These are phyloP conservation scores for Pichia ethanolica DNA, from an alignment of 805 yeast species.

Conservation along the genomic window DNA sequence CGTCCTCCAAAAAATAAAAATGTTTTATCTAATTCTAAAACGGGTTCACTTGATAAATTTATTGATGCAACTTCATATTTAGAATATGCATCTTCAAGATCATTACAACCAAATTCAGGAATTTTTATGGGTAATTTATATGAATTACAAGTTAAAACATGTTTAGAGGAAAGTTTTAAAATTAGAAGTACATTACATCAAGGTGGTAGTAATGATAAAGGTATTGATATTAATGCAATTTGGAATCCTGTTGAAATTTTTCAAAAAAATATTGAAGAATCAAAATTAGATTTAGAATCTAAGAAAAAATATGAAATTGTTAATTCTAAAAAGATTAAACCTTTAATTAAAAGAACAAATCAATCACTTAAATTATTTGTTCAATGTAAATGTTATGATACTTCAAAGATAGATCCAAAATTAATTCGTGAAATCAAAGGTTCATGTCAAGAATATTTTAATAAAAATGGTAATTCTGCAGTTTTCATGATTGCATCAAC, in stretches of 20 bases:
- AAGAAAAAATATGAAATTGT: constrained; percentile 14
- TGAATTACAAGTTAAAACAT: constrained; percentile 38
- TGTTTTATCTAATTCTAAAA: not conserved
- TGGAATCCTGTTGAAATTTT: constrained; percentile 34
- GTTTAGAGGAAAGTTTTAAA: constrained; percentile 32
- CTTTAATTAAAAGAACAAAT: constrained; percentile 16
- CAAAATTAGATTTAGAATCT: not conserved
- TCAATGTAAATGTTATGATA: constrained; percentile 47
- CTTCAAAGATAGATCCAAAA: constrained; percentile 36
- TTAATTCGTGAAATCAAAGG: constrained; percentile 49
- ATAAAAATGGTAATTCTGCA: constrained; percentile 2
- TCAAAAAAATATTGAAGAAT: constrained; percentile 4
- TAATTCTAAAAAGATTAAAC: constrained; percentile 22
- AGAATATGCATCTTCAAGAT: constrained; percentile 26
- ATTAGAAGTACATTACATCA: constrained; percentile 33
- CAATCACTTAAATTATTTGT: constrained; percentile 36
- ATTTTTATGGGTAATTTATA: constrained; percentile 51
- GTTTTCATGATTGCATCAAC: constrained; percentile 41
- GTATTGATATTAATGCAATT: constrained; percentile 47
- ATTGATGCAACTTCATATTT: constrained; percentile 26
- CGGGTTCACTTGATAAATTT: constrained; percentile 2
- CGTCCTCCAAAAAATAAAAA: constrained; percentile 1
- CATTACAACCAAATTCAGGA: constrained; percentile 37
- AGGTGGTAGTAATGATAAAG: constrained; percentile 53
- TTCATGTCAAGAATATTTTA: constrained; percentile 29